Percentiles rank a stretch among this genome's conserved stretches.
Evolutionary conservation across 192 early-diverging fungal genomes (phyloP).

Genomic region (Cetraspora pellucida): DNA sequence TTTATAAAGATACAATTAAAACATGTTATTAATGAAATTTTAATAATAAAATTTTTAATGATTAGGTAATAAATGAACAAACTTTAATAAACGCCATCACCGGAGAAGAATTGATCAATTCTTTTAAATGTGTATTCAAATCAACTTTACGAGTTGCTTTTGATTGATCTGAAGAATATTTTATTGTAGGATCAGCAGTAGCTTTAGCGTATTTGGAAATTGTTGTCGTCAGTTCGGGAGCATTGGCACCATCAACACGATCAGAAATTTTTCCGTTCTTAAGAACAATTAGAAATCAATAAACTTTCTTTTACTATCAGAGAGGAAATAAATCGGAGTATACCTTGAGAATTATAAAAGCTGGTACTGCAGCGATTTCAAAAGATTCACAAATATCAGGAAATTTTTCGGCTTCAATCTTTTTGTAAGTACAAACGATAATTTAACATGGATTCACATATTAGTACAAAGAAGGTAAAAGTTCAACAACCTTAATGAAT

Average conservation of each 20-base stretch:
- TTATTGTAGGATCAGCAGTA: constrained; percentile 36
- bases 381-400: constrained; percentile 84
- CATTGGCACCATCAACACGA: constrained; percentile 88
- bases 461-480: background rate
- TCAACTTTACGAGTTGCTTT: constrained; percentile 48
- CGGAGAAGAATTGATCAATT: constrained; percentile 65
- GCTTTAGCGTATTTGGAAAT: constrained; percentile 53
- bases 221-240: constrained; percentile 71
- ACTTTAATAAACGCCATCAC: constrained; percentile 94
- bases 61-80: background rate
- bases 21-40: background rate
- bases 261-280: constrained; percentile 41
- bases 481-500: constrained; percentile 73
- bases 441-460: background rate
- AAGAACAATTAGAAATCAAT: background rate
- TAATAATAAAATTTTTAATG: background rate
- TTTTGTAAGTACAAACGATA: background rate
- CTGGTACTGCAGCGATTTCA: constrained; percentile 91
- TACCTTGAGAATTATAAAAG: constrained; percentile 84
- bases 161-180: constrained; percentile 40
- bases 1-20: background rate
- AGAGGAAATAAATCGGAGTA: too few species aligned
- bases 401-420: constrained; percentile 89
- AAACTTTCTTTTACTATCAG: background rate
- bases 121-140: constrained; percentile 71